Evolutionary conservation across 495 filamentous ascomycete species (phyloP), one percentile per base, ranked within the genome.

Genomic region (Stereocaulon alpinum): DNA sequence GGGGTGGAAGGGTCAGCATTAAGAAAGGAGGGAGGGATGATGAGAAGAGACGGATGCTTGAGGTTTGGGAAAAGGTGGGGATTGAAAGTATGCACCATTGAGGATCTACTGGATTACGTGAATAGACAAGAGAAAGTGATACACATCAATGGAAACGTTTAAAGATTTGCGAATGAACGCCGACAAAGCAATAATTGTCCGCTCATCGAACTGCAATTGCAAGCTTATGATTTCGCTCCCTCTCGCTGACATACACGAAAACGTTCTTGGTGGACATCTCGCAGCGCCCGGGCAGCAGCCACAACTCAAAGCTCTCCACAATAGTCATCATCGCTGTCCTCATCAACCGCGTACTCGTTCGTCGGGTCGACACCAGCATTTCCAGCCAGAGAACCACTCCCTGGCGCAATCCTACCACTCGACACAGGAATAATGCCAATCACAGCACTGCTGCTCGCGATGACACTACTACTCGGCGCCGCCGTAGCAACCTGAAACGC

Each of bases 81-180:
- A 11, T 73, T 97, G 62, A 91, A 86, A 74, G 89, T 95, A 43
- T 95, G 91, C 71, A 97, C 93, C 9, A 97, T 98, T 73, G 91
- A 91, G 68, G 90, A 88, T 70, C 72, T 98, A 72, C 86, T 91
- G 42, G 75, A 70, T 58, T 88, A 92, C 71, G 69, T 97, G 40
- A 43, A 29, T 2, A 60, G 34, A 18, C 40, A 47, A 27, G 11
- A 40, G 32, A 54, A 42, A 20, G 15, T 4, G 24, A 27, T 60
- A 40, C 20, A 53, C 7, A 15, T 53, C 20, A 47, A 60, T 40
- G 50, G 50, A 22, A 24, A 24, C 24, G 30, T 22, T 12, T 55
- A 40, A 41, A 24, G 18, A 7, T 55, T 12, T 40, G 18, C 14
- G 18, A 17, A 24, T 40, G n/a, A 18, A 12, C 17, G 6, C 15